Conservation (phyloP, 768 basidiomycete genomes). For the Boletus huronensis region DNA sequence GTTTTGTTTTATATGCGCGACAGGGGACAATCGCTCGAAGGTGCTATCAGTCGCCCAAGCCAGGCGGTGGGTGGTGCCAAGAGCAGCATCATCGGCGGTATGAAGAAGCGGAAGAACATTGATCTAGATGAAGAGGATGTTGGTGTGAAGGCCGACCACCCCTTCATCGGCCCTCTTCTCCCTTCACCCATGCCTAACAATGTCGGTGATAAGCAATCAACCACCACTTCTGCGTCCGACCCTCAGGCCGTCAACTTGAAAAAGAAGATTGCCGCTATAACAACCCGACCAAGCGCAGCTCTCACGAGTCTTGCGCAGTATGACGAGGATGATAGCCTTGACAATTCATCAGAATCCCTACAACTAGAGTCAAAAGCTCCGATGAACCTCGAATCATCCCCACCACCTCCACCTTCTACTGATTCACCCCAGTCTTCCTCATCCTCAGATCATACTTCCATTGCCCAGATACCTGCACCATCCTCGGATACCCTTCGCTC, state of each 20-base stretch:
- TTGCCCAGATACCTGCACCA: constrained; percentile 14
- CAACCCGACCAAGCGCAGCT: constrained; percentile 31
- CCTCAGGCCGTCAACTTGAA: constrained; percentile 53
- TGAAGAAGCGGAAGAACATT: constrained; percentile 47
- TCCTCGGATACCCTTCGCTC: constrained; percentile 21
- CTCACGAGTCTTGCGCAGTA: constrained; percentile 40
- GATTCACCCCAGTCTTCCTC: constrained; percentile 32
- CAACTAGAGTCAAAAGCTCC: constrained; percentile 15
- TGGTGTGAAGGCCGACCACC: constrained; percentile 45
- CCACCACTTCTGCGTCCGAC: constrained; percentile 29
- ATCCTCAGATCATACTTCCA: constrained; percentile 29
- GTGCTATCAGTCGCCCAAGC: constrained; percentile 42
- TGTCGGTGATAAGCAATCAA: constrained; percentile 11
- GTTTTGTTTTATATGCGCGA: constrained; percentile 88
- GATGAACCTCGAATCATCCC: constrained; percentile 24
- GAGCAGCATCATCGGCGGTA: constrained; percentile 42
- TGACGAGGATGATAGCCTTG: constrained; percentile 39
- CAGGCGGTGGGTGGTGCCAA: constrained; percentile 25
- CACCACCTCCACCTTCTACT: constrained; percentile 33
- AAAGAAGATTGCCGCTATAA: constrained; percentile 48
- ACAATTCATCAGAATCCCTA: constrained; percentile 18
- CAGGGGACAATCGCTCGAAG: constrained; percentile 70
- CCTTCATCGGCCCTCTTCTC: constrained; percentile 66
- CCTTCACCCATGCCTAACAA: constrained; percentile 42
- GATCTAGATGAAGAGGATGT: constrained; percentile 46